A percentile compares a stretch with the other conserved stretches of the same genome.
These are phyloP conservation scores for Hygrophoropsis aurantiaca DNA, from an alignment of 768 basidiomycete genomes.

Conservation along the genomic window DNA sequence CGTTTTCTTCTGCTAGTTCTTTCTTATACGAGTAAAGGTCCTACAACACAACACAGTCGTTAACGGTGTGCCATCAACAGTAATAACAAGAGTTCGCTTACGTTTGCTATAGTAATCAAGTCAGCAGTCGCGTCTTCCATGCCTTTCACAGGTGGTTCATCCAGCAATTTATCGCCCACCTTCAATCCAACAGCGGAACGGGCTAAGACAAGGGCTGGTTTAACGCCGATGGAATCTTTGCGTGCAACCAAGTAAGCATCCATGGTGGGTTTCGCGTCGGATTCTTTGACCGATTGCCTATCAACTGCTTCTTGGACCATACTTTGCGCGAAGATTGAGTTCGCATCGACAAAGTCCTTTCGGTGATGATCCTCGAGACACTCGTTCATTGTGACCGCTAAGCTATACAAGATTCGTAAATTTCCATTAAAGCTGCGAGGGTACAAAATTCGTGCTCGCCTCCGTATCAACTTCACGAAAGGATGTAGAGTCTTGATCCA, in stretches of 20 bases:
- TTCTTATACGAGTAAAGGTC: conserved; percentile 25
- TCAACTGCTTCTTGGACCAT: conserved; percentile 19
- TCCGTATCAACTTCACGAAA: conserved; percentile 14
- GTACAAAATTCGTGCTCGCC: conserved; percentile 3
- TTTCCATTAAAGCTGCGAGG: not conserved
- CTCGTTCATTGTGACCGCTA: conserved; percentile 8
- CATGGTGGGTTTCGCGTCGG: conserved; percentile 7
- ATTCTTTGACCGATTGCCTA: conserved; percentile 10
- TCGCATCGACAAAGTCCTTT: conserved; percentile 10
- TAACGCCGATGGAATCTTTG: conserved; percentile 11
- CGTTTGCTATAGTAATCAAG: conserved; percentile 15
- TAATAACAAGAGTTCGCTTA: conserved; percentile 1
- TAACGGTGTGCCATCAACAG: not conserved
- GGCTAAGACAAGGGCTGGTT: conserved; percentile 13
- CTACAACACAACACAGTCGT: conserved; percentile 7
- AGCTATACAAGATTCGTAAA: not conserved
- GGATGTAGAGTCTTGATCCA: too few species aligned
- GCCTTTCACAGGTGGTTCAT: conserved; percentile 9
- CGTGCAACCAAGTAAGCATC: conserved; percentile 12
- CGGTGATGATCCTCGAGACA: conserved; percentile 9
- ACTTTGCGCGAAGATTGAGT: conserved; percentile 9
- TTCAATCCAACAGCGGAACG: too few species aligned
- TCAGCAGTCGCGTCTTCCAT: conserved; percentile 15
- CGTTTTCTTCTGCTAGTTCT: conserved; percentile 18
- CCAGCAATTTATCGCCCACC: conserved; percentile 11